Conservation (phyloP, 176 grass and related monocot species). For the Triticum dicoccoides region DNA sequence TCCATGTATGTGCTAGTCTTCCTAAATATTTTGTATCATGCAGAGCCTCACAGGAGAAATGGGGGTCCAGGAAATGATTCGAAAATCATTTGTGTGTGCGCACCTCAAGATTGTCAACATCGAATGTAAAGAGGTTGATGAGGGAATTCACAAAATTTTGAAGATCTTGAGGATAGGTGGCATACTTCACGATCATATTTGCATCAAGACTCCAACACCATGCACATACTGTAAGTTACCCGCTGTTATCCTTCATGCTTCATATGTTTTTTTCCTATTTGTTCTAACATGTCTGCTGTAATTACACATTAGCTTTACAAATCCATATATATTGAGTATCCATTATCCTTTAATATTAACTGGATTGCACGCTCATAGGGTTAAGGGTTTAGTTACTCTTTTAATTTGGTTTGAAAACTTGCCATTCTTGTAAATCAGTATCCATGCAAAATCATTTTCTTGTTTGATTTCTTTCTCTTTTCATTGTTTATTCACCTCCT, state of each 20-base stretch:
- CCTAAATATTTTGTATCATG: neutral
- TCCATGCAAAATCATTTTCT: too few relatives aligned
- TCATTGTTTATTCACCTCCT: neutral
- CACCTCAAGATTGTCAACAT: neutral
- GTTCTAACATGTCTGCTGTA: neutral
- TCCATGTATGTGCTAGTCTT: neutral
- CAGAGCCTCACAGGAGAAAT: neutral
- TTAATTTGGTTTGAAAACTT: neutral
- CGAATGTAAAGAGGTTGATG: neutral
- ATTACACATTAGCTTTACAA: neutral
- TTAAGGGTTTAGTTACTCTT: neutral
- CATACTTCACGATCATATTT: neutral
- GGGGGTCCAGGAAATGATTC: neutral
- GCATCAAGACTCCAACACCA: neutral
- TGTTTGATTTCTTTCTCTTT: too few relatives aligned
- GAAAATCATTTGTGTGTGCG: neutral
- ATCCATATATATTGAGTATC: neutral
- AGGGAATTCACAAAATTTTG: neutral
- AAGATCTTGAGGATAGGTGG: neutral
- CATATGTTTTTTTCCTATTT: neutral
- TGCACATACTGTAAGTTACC: neutral
- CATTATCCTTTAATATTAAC: neutral
- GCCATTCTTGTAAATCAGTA: too few relatives aligned
- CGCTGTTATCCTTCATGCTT: neutral
- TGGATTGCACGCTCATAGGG: neutral